Conservation (phyloP, 306 rosid genomes). For the Begonia masoniana region DNA sequence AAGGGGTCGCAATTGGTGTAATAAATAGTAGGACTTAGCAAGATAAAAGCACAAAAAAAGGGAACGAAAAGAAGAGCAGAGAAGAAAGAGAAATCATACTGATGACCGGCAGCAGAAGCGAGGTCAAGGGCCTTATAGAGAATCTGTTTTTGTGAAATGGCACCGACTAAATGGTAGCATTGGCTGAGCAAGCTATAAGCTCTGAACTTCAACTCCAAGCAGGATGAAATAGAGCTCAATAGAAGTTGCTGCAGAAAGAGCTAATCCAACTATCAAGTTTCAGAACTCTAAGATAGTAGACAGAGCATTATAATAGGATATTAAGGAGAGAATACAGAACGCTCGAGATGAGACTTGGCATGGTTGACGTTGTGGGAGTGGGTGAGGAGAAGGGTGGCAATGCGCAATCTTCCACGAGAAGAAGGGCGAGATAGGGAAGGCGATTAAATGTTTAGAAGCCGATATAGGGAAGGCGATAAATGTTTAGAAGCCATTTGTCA, state of each 20-base stretch:
- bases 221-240: slow-evolving; percentile 65
- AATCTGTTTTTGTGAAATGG: slow-evolving; percentile 69
- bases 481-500: slow-evolving; percentile 90
- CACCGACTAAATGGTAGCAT: slow-evolving; percentile 87
- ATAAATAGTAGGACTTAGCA: no score
- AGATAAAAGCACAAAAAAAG: not conserved
- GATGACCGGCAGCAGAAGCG: slow-evolving; percentile 41
- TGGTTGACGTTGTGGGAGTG: slow-evolving; percentile 72
- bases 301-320: not conserved
- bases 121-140: slow-evolving; percentile 74
- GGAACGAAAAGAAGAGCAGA: not conserved
- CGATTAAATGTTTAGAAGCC: no score
- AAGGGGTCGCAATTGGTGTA: no score
- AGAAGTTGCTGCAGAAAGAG: slow-evolving; percentile 45
- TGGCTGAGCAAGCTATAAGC: slow-evolving; percentile 82
- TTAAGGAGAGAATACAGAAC: slow-evolving; percentile 26
- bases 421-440: slow-evolving; percentile 60
- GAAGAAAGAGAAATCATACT: slow-evolving; percentile 22
- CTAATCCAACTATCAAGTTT: not conserved
- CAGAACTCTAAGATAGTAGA: not conserved
- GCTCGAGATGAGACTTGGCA: slow-evolving; percentile 88
- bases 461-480: no score
- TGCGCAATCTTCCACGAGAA: slow-evolving; percentile 78
- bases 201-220: slow-evolving; percentile 78
- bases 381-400: slow-evolving; percentile 73